These are phyloP conservation scores for Pezicula neosporulosa DNA, from an alignment of 2,329 filamentous ascomycete species.

Conservation along the genomic window DNA sequence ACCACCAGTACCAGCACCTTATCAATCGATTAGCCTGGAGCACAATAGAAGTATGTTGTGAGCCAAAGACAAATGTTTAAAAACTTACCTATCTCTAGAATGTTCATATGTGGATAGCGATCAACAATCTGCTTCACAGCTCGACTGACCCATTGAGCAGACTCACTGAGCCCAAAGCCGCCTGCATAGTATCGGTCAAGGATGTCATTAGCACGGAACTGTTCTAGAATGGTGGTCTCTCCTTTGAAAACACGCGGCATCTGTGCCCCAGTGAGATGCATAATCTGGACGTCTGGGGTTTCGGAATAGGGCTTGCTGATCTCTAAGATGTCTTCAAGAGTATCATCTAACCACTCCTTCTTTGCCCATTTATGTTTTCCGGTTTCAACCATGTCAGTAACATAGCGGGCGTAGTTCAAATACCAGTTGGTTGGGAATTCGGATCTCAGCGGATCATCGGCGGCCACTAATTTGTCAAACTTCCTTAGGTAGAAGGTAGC, in stretches of 20 bases:
- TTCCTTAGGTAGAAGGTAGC: neutral
- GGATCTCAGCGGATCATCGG: neutral
- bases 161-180: conserved; percentile 1
- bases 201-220: conserved; percentile 1
- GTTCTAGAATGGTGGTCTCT: conserved; percentile 6
- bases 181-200: conserved; percentile 8
- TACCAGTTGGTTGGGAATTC: neutral
- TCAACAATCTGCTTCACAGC: conserved; percentile 20
- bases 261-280: conserved; percentile 7
- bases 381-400: neutral
- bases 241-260: conserved; percentile 3
- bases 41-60: too few relatives aligned
- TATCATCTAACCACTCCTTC: conserved; percentile 2
- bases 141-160: neutral
- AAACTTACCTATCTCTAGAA: conserved; percentile 35
- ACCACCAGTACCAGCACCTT: conserved; percentile 18
- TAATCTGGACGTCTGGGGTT: neutral
- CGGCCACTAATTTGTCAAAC: neutral
- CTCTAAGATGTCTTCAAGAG: neutral
- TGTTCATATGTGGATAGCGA: conserved; percentile 29
- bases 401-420: neutral
- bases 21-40: too few relatives aligned
- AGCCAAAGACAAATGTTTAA: neutral
- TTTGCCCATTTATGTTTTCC: neutral
- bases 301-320: neutral